phyloP scores from a whole-genome alignment of 495 filamentous ascomycete species.

The Clavariopsis aquatica region DNA sequence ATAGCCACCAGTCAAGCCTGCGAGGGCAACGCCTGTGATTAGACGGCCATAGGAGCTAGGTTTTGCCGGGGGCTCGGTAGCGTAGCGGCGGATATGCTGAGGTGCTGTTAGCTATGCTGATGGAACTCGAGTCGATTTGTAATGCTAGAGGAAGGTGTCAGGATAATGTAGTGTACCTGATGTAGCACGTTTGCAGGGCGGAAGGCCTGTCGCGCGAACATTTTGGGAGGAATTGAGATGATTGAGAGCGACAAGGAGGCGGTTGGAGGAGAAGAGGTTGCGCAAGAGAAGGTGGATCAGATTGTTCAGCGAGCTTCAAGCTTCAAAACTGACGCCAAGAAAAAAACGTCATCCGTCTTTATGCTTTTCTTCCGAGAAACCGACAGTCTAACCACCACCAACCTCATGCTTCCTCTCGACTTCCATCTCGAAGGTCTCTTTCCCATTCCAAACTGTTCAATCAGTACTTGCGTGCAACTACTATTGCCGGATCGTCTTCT shows the following conservation, averaged over 20 bases:
- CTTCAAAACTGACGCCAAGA: background rate
- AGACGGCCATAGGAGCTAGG: constrained; percentile 35
- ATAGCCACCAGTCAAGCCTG: constrained; percentile 39
- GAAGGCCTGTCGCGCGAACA: constrained; percentile 42
- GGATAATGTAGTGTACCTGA: constrained; percentile 30
- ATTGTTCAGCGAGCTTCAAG: constrained; percentile 1
- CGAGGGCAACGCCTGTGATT: constrained; percentile 28
- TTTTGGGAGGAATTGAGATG: constrained; percentile 30
- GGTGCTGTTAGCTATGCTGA: constrained; percentile 14
- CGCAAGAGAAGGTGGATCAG: background rate
- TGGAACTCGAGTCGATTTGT: constrained; percentile 19
- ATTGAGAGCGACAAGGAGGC: background rate
- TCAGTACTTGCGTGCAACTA: background rate
- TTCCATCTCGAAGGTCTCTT: background rate
- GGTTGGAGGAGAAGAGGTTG: background rate
- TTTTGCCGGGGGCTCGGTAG: constrained; percentile 40
- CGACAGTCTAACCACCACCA: background rate
- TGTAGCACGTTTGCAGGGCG: constrained; percentile 38
- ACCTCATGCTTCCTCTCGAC: background rate
- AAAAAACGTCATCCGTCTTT: background rate
- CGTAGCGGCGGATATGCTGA: constrained; percentile 48
- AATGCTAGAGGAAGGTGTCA: background rate
- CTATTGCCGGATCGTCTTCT: no score
- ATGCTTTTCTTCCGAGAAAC: background rate
- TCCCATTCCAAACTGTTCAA: background rate